Base-by-base conservation (phyloP, 2,329 filamentous ascomycete genomes). In the Scleromitrula shiraiana region DNA sequence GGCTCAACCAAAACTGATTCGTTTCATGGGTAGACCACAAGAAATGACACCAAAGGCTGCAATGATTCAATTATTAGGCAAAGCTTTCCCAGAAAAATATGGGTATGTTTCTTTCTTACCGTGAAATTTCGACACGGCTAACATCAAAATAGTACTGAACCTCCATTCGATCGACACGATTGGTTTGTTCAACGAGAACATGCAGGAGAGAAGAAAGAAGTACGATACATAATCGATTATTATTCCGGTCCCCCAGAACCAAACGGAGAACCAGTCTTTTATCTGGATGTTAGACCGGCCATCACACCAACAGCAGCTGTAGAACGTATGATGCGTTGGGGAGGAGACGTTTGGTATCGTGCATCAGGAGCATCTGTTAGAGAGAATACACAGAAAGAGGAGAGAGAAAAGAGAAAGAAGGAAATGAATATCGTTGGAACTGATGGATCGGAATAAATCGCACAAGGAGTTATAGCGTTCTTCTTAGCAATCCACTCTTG, bases 211-310 rank as follows among this genome's bases (percentile, higher is more conserved):
- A 74, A 72, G 59, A 84, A 83, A 64, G 83, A 96, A 70, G 74
- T 96, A 38, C 80, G 93, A 60, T 98, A 98, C 65, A 81, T 98
- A 48, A 98, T 98, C 64, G 93, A 98, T 67, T 97, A 95, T 68
- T 97, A 97, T 67, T 83, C 85, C 27, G 91, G 82, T 5, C 82
- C 83, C 20, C 83, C 85, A 1, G 60, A 64, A 26, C 80, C 83
- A 2, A 86, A 80, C 0, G 93, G 90, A 26, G 88, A 96, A 64
- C 91, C 93, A 2, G 89, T 97, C 6, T 98, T 98, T 70, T 96
- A 83, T 65, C 78, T 98, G 46, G 93, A 98, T 63, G 93, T 98
- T 17, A 78, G 93, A 54, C 93, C 93, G 2, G 93, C 93, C 3
- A 70, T 95, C 35, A 88, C 87, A 0, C 89, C 89, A 3, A 83